phyloP scores from a whole-genome alignment of 1,284 basidiomycete species.

The Cystobasidium sp. region DNA sequence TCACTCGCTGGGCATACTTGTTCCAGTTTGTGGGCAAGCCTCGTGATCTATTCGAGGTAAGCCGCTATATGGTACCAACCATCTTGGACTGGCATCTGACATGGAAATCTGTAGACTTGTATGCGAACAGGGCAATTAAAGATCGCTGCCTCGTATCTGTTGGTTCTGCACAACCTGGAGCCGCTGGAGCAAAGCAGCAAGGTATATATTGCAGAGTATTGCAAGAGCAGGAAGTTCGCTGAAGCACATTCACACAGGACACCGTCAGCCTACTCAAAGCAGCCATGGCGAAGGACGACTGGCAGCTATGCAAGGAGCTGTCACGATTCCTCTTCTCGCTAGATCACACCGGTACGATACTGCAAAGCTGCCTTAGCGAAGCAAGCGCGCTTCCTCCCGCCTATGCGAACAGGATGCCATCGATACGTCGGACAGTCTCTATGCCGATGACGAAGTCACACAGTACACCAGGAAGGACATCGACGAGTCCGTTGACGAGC shows the following conservation, averaged over 20 bases:
- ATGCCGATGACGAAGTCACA: constrained; percentile 21
- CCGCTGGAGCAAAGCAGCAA: constrained; percentile 75
- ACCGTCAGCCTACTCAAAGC: constrained; percentile 75
- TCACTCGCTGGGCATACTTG: constrained; percentile 83
- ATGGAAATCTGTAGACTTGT: constrained; percentile 66
- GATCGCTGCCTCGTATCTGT: constrained; percentile 88
- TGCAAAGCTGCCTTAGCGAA: constrained; percentile 60
- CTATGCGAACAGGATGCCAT: constrained; percentile 27
- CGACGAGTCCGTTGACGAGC: neutral
- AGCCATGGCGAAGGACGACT: constrained; percentile 70
- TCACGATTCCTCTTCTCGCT: constrained; percentile 89
- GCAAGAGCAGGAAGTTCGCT: neutral
- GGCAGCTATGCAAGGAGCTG: constrained; percentile 78
- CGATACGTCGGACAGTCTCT: constrained; percentile 28
- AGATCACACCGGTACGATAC: constrained; percentile 72
- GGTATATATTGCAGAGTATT: neutral
- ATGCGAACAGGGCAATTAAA: constrained; percentile 74
- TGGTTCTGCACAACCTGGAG: constrained; percentile 91
- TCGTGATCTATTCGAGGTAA: constrained; percentile 73
- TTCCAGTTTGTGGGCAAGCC: constrained; percentile 91
- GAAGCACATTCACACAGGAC: constrained; percentile 60
- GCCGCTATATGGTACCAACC: constrained; percentile 43
- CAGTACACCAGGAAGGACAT: neutral
- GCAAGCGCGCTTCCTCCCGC: constrained; percentile 52
- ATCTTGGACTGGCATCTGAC: neutral